These are phyloP conservation scores for Phytophthora cajani DNA, from an alignment of 352 stramenopile genomes.

Conservation along the genomic window DNA sequence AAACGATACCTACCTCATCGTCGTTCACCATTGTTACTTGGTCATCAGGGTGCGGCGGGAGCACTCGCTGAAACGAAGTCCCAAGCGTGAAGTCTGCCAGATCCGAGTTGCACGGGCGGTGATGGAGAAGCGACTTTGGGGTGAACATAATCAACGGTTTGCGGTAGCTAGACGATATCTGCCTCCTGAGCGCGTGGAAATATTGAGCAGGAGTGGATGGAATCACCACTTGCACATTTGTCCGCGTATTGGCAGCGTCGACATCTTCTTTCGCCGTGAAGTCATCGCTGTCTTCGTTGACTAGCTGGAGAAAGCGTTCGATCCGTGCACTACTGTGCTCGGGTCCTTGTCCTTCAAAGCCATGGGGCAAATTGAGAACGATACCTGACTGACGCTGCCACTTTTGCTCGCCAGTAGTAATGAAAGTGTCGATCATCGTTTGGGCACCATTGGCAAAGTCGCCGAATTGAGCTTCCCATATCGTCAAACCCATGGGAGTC, in stretches of 20 bases:
- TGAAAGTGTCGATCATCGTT: constrained; percentile 90
- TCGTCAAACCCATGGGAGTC: constrained; percentile 73
- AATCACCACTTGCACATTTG: constrained; percentile 83
- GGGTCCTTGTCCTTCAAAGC: constrained; percentile 87
- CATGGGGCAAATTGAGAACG: constrained; percentile 81
- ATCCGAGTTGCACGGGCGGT: constrained; percentile 82
- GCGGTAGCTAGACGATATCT: constrained; percentile 72
- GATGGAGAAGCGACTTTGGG: constrained; percentile 86
- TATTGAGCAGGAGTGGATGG: constrained; percentile 95
- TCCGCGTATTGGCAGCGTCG: constrained; percentile 52
- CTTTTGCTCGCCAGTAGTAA: constrained; percentile 85
- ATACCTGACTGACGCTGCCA: constrained; percentile 92
- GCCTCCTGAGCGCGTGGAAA: constrained; percentile 95
- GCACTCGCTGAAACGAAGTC: constrained; percentile 70
- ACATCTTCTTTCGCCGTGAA: constrained; percentile 54
- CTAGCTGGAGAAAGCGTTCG: constrained; percentile 84
- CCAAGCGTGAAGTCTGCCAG: constrained; percentile 65
- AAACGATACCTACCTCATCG: constrained; percentile 50
- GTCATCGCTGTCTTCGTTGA: constrained; percentile 77
- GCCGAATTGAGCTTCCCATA: constrained; percentile 94
- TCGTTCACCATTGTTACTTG: constrained; percentile 67
- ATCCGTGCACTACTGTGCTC: constrained; percentile 88
- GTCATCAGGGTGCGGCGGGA: constrained; percentile 80
- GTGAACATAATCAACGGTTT: constrained; percentile 86
- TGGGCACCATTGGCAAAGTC: constrained; percentile 91